These are phyloP conservation scores for Lactuca sativa DNA, from an alignment of 129 eudicot species.

Conservation along the genomic window DNA sequence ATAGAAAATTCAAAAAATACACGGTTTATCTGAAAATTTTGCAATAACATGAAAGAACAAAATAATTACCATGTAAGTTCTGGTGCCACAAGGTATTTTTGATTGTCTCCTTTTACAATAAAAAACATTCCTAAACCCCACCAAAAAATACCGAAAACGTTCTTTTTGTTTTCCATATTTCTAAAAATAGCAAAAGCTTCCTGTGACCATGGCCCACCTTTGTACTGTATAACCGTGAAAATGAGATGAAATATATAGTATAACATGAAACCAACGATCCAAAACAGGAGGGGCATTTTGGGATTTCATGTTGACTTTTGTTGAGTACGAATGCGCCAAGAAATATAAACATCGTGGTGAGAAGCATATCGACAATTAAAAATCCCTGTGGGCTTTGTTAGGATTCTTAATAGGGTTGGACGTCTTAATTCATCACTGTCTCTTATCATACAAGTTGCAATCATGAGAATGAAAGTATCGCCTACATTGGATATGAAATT, in stretches of 20 bases:
- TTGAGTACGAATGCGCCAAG: slow-evolving; percentile 20
- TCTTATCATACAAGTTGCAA: slow-evolving; percentile 27
- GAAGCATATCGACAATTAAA: slow-evolving; percentile 13
- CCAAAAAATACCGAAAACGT: slow-evolving; percentile 21
- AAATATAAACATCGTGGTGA: slow-evolving; percentile 21
- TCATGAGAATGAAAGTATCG: slow-evolving; percentile 20
- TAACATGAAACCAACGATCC: slow-evolving; percentile 20
- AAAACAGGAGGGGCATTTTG: slow-evolving; percentile 28
- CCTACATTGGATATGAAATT: slow-evolving; percentile 21
- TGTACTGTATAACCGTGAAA: slow-evolving; percentile 12
- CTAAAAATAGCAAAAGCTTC: slow-evolving; percentile 1
- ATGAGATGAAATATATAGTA: slow-evolving; percentile 21
- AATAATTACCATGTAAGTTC: slow-evolving; percentile 20
- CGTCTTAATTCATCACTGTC: slow-evolving; percentile 22
- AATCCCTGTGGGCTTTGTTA: slow-evolving; percentile 13
- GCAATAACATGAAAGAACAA: neutral
- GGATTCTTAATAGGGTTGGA: slow-evolving; percentile 10
- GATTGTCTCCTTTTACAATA: slow-evolving; percentile 26
- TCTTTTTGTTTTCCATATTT: slow-evolving; percentile 29
- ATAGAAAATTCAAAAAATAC: neutral
- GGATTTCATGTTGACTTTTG: slow-evolving; percentile 19
- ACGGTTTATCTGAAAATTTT: neutral
- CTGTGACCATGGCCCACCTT: slow-evolving; percentile 20
- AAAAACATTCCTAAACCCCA: slow-evolving; percentile 26
- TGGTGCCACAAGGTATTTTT: slow-evolving; percentile 26